phyloP scores from a whole-genome alignment of 1,139 yeast species.

The Yamadazyma atlantica region DNA sequence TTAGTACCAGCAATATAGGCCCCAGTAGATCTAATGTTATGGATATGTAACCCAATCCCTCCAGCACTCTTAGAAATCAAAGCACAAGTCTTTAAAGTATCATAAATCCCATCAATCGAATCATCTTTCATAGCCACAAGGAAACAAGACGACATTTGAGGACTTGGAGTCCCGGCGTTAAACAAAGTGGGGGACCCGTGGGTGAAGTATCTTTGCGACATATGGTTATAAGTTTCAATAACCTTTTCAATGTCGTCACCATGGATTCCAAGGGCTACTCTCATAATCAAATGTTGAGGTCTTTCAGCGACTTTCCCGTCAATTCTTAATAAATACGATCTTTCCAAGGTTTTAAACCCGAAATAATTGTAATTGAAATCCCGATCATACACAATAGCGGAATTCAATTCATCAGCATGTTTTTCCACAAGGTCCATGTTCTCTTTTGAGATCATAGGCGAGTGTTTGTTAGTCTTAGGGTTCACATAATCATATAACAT shows the following conservation, averaged over 20 bases:
- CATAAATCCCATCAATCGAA: slow-evolving; percentile 87
- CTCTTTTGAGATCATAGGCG: slow-evolving; percentile 82
- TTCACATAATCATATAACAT: slow-evolving; percentile 68
- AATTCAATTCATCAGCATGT: slow-evolving; percentile 70
- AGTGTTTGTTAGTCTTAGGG: slow-evolving; percentile 66
- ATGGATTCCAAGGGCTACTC: slow-evolving; percentile 88
- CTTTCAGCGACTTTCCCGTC: slow-evolving; percentile 80
- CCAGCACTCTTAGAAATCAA: slow-evolving; percentile 88
- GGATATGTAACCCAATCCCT: slow-evolving; percentile 84
- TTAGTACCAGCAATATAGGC: slow-evolving; percentile 87
- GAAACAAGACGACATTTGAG: slow-evolving; percentile 90
- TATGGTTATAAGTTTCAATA: slow-evolving; percentile 76
- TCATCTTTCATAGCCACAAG: slow-evolving; percentile 86
- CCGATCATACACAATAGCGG: slow-evolving; percentile 80
- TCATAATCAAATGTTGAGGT: slow-evolving; percentile 87
- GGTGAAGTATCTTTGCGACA: slow-evolving; percentile 82
- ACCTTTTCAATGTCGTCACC: slow-evolving; percentile 70
- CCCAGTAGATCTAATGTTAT: slow-evolving; percentile 82
- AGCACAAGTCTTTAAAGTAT: slow-evolving; percentile 83
- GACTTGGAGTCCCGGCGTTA: slow-evolving; percentile 86
- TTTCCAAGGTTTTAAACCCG: slow-evolving; percentile 85
- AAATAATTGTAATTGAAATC: slow-evolving; percentile 82
- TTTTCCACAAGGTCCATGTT: slow-evolving; percentile 61
- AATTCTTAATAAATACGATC: slow-evolving; percentile 73
- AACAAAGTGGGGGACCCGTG: slow-evolving; percentile 90